These are phyloP conservation scores for Thalassiosira livingstoniorum DNA, from an alignment of 352 stramenopile genomes.

Conservation along the genomic window DNA sequence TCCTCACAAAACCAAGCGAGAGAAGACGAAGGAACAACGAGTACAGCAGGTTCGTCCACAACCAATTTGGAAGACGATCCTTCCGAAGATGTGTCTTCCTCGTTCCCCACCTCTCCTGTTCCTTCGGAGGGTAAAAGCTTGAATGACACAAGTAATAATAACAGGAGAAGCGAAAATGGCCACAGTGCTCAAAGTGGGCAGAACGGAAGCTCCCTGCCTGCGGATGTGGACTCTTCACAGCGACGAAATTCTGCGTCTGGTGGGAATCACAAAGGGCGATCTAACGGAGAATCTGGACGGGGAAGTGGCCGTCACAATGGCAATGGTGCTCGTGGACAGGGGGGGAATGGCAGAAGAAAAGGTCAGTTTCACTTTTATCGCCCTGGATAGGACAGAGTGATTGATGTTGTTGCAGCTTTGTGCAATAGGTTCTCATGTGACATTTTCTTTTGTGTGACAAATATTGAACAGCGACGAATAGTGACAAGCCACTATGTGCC, in stretches of 20 bases:
- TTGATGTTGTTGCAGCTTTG: neutral
- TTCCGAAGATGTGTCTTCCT: neutral
- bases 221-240: neutral
- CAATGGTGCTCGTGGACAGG: too few species aligned
- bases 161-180: neutral
- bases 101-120: neutral
- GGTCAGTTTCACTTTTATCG: neutral
- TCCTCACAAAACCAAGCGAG: neutral
- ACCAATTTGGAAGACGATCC: constrained; percentile 37
- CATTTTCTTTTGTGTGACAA: neutral
- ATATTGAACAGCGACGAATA: constrained; percentile 17
- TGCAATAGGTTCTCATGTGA: neutral
- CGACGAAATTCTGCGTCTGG: neutral
- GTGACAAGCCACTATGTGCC: constrained; percentile 30
- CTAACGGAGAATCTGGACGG: too few species aligned
- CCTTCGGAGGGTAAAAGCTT: neutral
- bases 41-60: constrained; percentile 49
- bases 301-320: too few species aligned
- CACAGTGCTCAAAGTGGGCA: neutral
- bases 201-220: neutral
- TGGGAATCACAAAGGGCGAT: too few species aligned
- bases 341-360: constrained; percentile 12
- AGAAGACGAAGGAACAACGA: constrained; percentile 43
- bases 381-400: neutral
- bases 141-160: neutral